Evolutionary conservation across 345 rosid species (phyloP).

Genomic region (Salix koriyanagi): DNA sequence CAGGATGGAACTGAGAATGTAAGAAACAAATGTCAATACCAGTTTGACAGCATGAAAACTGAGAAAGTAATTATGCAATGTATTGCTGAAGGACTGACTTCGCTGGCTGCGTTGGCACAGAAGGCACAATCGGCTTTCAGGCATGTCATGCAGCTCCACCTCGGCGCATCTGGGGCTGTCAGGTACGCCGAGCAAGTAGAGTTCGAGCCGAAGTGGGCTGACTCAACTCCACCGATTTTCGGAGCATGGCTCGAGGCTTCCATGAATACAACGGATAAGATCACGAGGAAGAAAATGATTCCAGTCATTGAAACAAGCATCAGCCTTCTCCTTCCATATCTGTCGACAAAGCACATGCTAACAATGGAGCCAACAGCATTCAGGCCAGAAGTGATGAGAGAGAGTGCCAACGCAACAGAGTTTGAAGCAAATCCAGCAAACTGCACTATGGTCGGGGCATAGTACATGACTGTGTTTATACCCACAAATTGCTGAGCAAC

Average conservation of each 20-base stretch:
- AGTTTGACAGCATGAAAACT: not conserved
- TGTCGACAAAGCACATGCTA: slow-evolving; percentile 75
- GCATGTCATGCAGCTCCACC: slow-evolving; percentile 81
- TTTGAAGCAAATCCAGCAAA: slow-evolving; percentile 91
- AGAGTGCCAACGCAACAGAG: slow-evolving; percentile 69
- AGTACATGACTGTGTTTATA: slow-evolving; percentile 93
- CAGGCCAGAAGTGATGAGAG: slow-evolving; percentile 78
- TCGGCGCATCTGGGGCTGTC: slow-evolving; percentile 19
- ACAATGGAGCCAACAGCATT: slow-evolving; percentile 70
- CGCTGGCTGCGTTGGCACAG: slow-evolving; percentile 38
- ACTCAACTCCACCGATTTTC: slow-evolving; percentile 24
- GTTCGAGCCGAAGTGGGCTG: slow-evolving; percentile 49
- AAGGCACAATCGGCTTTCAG: slow-evolving; percentile 57
- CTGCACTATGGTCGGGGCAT: slow-evolving; percentile 84
- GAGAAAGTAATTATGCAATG: not conserved
- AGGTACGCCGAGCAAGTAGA: slow-evolving; percentile 51
- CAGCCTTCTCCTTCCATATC: slow-evolving; percentile 73
- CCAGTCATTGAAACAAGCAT: slow-evolving; percentile 83
- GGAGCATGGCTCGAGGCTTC: slow-evolving; percentile 65
- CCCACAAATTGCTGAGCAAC: slow-evolving; percentile 95
- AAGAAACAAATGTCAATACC: not conserved
- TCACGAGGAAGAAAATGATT: slow-evolving; percentile 54
- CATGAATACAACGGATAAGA: slow-evolving; percentile 49
- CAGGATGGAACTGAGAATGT: slow-evolving; percentile 46
- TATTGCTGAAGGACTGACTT: slow-evolving; percentile 10